Evolutionary conservation across 257 asterid species (phyloP).

Genomic region (Solanum sejunctum): DNA sequence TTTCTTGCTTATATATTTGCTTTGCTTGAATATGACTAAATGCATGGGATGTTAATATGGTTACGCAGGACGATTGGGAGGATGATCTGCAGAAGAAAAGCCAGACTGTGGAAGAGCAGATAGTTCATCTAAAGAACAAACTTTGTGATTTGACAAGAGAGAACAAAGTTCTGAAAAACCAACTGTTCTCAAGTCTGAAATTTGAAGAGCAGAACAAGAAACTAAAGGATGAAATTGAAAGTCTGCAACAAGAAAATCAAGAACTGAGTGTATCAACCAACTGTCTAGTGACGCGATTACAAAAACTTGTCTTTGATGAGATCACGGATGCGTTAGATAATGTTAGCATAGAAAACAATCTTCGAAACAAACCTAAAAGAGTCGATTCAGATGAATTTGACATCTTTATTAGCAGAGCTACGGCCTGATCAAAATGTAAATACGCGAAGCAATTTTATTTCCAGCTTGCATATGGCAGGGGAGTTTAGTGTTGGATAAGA

Average conservation of each 20-base stretch:
- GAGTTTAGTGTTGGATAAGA: not conserved
- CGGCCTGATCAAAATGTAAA: not conserved
- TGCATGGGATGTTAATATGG: not conserved
- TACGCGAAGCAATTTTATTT: not conserved
- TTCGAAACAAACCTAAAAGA: not conserved
- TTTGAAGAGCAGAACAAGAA: conserved; percentile 1
- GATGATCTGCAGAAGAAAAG: not conserved
- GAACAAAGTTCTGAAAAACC: not conserved
- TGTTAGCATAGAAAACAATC: not conserved
- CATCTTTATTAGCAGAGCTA: not conserved
- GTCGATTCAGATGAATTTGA: not conserved
- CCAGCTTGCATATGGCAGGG: not conserved
- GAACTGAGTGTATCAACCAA: not conserved
- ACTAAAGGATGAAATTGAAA: not conserved
- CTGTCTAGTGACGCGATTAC: not conserved
- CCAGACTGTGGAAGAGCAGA: conserved; percentile 1
- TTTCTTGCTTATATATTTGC: not conserved
- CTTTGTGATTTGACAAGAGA: not conserved
- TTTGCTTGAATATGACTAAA: not conserved
- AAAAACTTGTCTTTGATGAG: not conserved
- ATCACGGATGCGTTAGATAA: not conserved
- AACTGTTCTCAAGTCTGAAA: not conserved
- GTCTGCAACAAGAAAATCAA: not conserved
- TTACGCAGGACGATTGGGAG: conserved; percentile 1
- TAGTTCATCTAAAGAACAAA: not conserved